A percentile compares a stretch with the other conserved stretches of the same genome.
These are phyloP conservation scores for Chlorencoelia australis DNA, from an alignment of 2,329 filamentous ascomycete species.

Conservation along the genomic window DNA sequence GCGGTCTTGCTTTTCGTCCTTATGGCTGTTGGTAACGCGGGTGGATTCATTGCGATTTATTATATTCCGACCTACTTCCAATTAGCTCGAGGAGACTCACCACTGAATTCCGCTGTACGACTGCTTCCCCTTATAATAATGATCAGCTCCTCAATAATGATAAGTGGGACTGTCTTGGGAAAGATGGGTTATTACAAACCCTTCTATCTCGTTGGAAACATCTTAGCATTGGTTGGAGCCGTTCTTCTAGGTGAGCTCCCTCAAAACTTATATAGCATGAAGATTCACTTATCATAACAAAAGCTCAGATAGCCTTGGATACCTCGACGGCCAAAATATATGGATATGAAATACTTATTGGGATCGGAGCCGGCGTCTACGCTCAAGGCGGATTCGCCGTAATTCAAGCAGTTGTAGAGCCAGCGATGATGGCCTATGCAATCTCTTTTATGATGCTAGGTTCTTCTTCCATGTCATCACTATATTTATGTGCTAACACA, in stretches of 20 bases:
- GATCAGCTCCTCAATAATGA: conserved; percentile 28
- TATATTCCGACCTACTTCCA: conserved; percentile 40
- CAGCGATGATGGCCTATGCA: conserved; percentile 20
- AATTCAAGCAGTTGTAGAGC: conserved; percentile 26
- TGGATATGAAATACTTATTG: conserved; percentile 17
- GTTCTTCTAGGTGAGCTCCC: too few relatives aligned
- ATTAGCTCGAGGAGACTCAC: conserved; percentile 37
- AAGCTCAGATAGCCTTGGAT: not conserved
- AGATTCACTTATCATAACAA: too few relatives aligned
- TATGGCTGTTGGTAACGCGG: conserved; percentile 27
- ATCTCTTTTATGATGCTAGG: conserved; percentile 28
- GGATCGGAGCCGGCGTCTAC: conserved; percentile 29
- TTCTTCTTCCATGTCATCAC: too few relatives aligned
- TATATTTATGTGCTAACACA: too few relatives aligned
- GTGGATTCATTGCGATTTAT: conserved; percentile 32
- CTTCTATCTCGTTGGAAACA: conserved; percentile 29
- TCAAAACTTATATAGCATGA: too few relatives aligned
- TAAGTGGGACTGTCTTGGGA: conserved; percentile 27
- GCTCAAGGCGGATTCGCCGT: conserved; percentile 28
- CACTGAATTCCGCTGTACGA: conserved; percentile 34
- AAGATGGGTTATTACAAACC: conserved; percentile 31
- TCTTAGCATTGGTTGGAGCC: conserved; percentile 27
- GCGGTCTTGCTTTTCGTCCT: conserved; percentile 28
- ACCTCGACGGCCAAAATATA: not conserved
- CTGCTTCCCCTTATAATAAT: conserved; percentile 30